A percentile compares a stretch with the other conserved stretches of the same genome.
Conservation (phyloP, 129 eudicot species). For the Flaveria trinervia region DNA sequence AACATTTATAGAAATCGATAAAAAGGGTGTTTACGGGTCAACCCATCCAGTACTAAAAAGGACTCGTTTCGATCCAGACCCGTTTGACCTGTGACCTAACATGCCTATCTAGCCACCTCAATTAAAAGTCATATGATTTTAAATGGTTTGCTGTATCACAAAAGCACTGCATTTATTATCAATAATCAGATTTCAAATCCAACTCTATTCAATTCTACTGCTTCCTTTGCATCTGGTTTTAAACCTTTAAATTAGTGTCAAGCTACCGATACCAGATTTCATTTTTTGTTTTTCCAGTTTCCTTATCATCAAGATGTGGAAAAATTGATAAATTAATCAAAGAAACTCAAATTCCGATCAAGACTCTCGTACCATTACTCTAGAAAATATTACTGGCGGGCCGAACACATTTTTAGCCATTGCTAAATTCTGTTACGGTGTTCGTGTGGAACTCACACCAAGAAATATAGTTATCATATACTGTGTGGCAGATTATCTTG, state of each 20-base stretch:
- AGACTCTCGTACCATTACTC: conserved; percentile 36
- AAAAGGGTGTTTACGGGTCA: not conserved
- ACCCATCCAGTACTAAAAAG: not conserved
- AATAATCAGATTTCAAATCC: not conserved
- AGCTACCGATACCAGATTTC: conserved; percentile 3
- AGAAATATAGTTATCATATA: conserved; percentile 63
- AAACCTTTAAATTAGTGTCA: conserved; percentile 3
- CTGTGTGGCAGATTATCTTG: conserved; percentile 81
- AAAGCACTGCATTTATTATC: not conserved
- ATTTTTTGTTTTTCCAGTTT: conserved; percentile 49
- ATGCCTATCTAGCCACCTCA: not conserved
- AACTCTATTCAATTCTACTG: conserved; percentile 1
- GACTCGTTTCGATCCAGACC: not conserved
- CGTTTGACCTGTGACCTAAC: not conserved
- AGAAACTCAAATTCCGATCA: conserved; percentile 44
- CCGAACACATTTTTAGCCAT: conserved; percentile 50
- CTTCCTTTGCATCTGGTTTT: conserved; percentile 8
- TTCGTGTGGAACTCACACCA: conserved; percentile 65
- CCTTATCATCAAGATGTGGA: conserved; percentile 87
- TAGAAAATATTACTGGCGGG: conserved; percentile 80
- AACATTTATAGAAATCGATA: not conserved
- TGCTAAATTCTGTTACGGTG: conserved; percentile 78
- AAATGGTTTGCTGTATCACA: conserved; percentile 4
- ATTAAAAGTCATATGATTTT: conserved; percentile 13
- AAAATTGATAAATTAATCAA: conserved; percentile 59